These are phyloP conservation scores for Naganishia friedmannii DNA, from an alignment of 768 basidiomycete species.

Conservation along the genomic window DNA sequence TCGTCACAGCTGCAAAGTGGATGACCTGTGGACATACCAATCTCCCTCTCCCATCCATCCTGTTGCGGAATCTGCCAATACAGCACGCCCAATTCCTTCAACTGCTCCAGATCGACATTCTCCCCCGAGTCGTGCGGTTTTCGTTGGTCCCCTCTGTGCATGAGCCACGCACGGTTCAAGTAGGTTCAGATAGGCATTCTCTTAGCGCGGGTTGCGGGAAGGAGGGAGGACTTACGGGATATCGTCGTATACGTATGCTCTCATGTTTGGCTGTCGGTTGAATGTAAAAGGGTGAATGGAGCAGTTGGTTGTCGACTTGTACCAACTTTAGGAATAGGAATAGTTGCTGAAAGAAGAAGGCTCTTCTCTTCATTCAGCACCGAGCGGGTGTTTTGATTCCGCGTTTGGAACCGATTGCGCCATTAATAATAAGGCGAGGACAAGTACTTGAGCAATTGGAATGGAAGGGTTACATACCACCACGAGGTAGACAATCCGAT, in stretches of 20 bases:
- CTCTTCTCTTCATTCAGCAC: no score
- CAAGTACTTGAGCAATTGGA: no score
- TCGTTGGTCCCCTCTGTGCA: conserved; percentile 70
- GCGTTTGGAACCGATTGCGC: no score
- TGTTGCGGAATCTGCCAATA: conserved; percentile 64
- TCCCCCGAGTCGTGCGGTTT: conserved; percentile 68
- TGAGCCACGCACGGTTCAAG: no score
- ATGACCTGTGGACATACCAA: conserved; percentile 42
- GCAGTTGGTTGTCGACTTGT: background rate
- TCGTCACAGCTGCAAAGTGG: no score
- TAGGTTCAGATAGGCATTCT: no score
- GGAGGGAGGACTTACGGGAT: conserved; percentile 21
- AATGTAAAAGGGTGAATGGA: background rate
- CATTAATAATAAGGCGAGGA: no score
- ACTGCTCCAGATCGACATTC: conserved; percentile 56
- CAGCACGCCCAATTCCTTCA: conserved; percentile 64
- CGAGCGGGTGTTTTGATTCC: no score
- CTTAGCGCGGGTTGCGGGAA: background rate
- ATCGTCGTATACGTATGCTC: conserved; percentile 52
- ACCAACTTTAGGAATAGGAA: no score
- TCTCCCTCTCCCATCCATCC: conserved; percentile 55
- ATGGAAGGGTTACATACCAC: no score
- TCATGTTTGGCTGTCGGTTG: conserved; percentile 34
- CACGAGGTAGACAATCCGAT: no score
- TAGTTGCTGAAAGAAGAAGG: no score